A percentile compares a stretch with the other conserved stretches of the same genome.
These are phyloP conservation scores for Solanum aculeatissimum DNA, from an alignment of 305 asterid species.

Conservation along the genomic window DNA sequence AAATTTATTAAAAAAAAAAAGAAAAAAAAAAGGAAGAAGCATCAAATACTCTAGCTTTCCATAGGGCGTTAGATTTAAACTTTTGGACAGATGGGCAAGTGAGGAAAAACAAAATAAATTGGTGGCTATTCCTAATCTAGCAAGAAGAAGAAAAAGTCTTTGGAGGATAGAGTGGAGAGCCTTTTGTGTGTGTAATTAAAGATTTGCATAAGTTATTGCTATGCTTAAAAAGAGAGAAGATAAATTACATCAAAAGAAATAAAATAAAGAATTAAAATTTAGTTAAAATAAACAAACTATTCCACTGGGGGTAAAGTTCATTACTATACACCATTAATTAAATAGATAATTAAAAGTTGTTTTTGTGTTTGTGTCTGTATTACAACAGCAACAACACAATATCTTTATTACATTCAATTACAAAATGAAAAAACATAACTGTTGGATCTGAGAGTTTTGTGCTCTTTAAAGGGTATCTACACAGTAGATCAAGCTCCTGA, in stretches of 20 bases:
- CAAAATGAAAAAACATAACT: slow-evolving; percentile 1
- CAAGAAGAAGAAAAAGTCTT: not conserved
- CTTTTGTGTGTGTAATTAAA: slow-evolving; percentile 10
- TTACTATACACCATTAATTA: not conserved
- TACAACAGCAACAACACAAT: not conserved
- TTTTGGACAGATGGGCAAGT: not conserved
- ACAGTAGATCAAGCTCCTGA: not conserved
- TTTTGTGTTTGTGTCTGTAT: not conserved
- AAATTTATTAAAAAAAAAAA: no score
- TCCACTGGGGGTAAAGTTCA: not conserved
- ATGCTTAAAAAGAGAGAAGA: slow-evolving; percentile 14
- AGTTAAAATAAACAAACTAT: not conserved
- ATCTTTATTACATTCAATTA: not conserved
- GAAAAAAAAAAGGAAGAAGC: not conserved
- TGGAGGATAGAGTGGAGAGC: slow-evolving; percentile 1
- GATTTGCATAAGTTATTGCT: slow-evolving; percentile 34
- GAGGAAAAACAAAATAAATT: not conserved
- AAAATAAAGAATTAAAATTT: not conserved
- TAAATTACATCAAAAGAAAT: not conserved
- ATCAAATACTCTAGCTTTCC: not conserved
- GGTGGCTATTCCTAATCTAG: not conserved
- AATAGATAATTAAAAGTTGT: not conserved
- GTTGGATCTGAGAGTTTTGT: slow-evolving; percentile 15
- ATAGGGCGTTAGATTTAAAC: not conserved
- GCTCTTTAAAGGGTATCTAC: not conserved